Evolutionary conservation across 1,139 yeast genomes (phyloP), one percentile per base, ranked within the genome.

Genomic region (Meyerozyma smithsonii): DNA sequence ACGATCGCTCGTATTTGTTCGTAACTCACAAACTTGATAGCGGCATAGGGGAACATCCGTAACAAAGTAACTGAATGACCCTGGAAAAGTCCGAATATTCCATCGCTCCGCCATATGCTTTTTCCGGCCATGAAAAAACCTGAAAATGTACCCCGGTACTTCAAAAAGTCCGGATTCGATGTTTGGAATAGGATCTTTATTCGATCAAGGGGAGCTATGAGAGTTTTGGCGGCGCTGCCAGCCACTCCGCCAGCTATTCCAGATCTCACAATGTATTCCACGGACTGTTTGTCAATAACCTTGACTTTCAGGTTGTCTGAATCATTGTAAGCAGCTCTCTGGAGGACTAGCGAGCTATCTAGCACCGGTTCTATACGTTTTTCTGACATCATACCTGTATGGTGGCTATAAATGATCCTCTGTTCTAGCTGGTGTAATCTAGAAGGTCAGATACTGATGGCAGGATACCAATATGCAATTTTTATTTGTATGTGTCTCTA

Each of bases 201-300:
- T 52, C 99, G 74, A 61, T 92, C 99, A 41, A 92, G 63, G 0
- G 99, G 99, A 0, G 99, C 99, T 36, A 92, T 86, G 39, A 90
- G 69, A 0, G 97, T 89, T 56, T 92, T 92, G 5, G 97, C 98
- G 7, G 94, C 88, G 40, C 90, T 81, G 0, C 99, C 99, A 0
- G 98, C 97, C 1, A 88, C 54, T 0, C 99, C 99, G 10, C 99
- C 99, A 0, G 98, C 95, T 1, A 89, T 53, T 0, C 96, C 98
- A 18, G 95, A 84, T 45, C 88, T 73, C 25, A 87, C 46, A 15
- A 92, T 81, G 59, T 92, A 92, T 42, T 85, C 90, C 25, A 83
- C 47, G 5, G 90, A 82, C 43, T 79, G 85, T 52, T 84, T 88
- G 52, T 86, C 82, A 23, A 75, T 67, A 24, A 51, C 49, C 35